Conservation (phyloP, 352 stramenopile species). For the Sclerospora graminicola region DNA sequence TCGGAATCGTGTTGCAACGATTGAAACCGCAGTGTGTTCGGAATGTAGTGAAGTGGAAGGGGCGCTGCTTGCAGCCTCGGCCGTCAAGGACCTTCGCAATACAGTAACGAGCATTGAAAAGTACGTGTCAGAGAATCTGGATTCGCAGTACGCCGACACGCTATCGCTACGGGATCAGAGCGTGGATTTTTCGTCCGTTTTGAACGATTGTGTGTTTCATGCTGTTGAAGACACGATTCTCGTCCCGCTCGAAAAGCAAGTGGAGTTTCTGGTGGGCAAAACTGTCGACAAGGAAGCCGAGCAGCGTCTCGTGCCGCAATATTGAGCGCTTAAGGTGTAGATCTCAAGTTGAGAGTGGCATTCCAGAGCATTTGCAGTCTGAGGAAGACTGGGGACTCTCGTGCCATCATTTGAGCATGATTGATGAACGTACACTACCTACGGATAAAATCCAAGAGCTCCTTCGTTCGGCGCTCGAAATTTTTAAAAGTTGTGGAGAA, state of each 20-base stretch:
- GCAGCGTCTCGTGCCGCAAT: constrained; percentile 35
- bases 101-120: constrained; percentile 72
- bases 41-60: constrained; percentile 48
- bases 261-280: constrained; percentile 54
- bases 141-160: constrained; percentile 52
- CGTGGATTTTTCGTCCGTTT: constrained; percentile 33
- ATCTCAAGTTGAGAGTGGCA: constrained; percentile 64
- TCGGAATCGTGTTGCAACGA: constrained; percentile 51
- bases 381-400: constrained; percentile 72
- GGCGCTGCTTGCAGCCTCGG: constrained; percentile 34
- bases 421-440: constrained; percentile 63
- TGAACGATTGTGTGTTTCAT: constrained; percentile 63
- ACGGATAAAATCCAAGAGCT: constrained; percentile 78
- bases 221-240: constrained; percentile 74
- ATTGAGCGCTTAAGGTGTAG: constrained; percentile 56
- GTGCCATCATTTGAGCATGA: constrained; percentile 76
- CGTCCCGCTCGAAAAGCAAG: constrained; percentile 60
- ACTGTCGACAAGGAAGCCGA: constrained; percentile 55
- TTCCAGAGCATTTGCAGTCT: constrained; percentile 63
- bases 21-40: constrained; percentile 48
- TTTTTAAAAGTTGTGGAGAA: constrained; percentile 71
- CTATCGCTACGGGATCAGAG: constrained; percentile 52
- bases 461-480: constrained; percentile 58
- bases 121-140: constrained; percentile 55
- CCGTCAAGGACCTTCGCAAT: constrained; percentile 52